Base-by-base conservation (phyloP, 495 filamentous ascomycete species). In the Penicillium tannophilum region DNA sequence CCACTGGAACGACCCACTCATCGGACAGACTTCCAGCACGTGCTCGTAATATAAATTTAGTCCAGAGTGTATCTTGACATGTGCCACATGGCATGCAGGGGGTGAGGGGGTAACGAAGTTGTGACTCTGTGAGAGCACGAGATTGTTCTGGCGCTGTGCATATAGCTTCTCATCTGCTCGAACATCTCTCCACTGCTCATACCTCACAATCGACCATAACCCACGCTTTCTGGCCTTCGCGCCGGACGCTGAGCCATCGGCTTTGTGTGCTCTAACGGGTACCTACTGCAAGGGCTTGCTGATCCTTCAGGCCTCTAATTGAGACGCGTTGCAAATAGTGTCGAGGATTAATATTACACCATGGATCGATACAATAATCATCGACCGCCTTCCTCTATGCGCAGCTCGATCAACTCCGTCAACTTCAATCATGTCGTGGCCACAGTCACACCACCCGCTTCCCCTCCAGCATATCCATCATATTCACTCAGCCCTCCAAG, bases 391-490 rank as follows among this genome's bases (percentile, higher is more conserved):
- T 49, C 46, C 16, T 49, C 46, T 17, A 28, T 49, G 12, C 26
- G 46, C 12, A 49, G 46, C 24, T 31, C 26, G 11, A 28, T 49
- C 46, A 49, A 49, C 24, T 30, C 46, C 2, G 23, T 10, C 23
- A 47, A 24, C 14, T 17, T 49, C n/a, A 16, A 17, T 31, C 24
- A 49, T 49, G 12, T 31, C 1, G 24, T 28, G 3, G 8, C 26
- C 4, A 49, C 24, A 3, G 46, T 49, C 24, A 49, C 46, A 55
- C 65, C 23, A 44, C 68, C 61, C 62, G 48, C 36, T 60, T 65
- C 48, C 64, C 62, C n/a, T 52, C 64, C 31, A 26, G 23, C 46
- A 19, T n/a, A 16, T 17, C 12, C 14, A 30, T 46, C 43, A 10
- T 49, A 50, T 56, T 36, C 54, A 8, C 31, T 47, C 4, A 42